phyloP scores from a whole-genome alignment of 805 yeast genomes.

The Yarrowia porcina region DNA sequence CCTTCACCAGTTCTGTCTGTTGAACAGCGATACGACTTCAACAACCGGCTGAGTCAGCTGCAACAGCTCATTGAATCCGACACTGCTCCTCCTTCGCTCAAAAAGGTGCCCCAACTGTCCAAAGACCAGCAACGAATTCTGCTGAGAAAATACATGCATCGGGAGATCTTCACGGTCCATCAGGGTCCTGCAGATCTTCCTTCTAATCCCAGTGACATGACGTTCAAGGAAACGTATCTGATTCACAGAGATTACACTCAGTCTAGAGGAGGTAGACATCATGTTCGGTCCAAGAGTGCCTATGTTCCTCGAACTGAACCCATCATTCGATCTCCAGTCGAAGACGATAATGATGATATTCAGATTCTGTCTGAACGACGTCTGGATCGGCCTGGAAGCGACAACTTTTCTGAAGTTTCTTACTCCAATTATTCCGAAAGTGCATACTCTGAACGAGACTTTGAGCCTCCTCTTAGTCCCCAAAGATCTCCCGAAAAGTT shows the following conservation, averaged over 20 bases:
- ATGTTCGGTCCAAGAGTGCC: neutral
- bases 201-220: neutral
- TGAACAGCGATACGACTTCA: conserved; percentile 15
- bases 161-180: conserved; percentile 34
- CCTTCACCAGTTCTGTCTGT: neutral
- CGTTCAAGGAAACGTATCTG: conserved; percentile 3
- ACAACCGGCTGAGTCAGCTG: conserved; percentile 2
- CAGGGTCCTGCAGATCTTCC: conserved; percentile 15
- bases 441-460: neutral
- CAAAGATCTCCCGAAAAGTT: neutral
- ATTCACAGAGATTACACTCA: conserved; percentile 4
- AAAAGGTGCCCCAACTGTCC: conserved; percentile 8
- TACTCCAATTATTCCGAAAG: neutral
- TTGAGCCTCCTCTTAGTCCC: conserved; percentile 16
- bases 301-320: neutral
- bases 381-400: neutral
- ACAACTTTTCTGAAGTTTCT: neutral
- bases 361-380: neutral
- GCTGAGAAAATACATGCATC: conserved; percentile 32
- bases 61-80: conserved; percentile 5
- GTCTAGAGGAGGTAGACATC: too few relatives aligned
- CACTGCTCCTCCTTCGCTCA: neutral
- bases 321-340: neutral
- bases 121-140: conserved; percentile 17
- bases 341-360: neutral